Evolutionary conservation across 2,329 filamentous ascomycete genomes (phyloP).

Genomic region (Penicillium sp.): DNA sequence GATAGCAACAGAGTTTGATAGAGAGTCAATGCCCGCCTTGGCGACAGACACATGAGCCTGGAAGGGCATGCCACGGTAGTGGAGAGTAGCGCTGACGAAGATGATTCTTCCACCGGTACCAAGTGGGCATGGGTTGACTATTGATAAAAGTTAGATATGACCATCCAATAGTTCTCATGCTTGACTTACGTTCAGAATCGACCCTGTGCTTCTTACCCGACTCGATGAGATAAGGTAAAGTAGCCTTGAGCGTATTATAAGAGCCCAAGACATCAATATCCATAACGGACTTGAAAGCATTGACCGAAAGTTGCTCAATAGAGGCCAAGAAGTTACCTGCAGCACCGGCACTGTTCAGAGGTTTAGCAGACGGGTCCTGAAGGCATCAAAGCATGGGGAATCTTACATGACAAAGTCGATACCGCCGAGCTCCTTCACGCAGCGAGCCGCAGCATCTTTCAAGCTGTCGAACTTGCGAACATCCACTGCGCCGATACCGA

Average conservation of each 20-base stretch:
- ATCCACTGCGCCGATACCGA: slow-evolving; percentile 75
- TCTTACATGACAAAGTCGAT: slow-evolving; percentile 90
- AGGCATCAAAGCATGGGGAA: background rate
- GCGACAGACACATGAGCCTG: slow-evolving; percentile 90
- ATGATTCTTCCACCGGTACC: slow-evolving; percentile 79
- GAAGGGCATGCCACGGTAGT: slow-evolving; percentile 82
- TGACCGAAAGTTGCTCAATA: slow-evolving; percentile 75
- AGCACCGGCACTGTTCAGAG: slow-evolving; percentile 70
- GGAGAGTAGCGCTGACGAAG: slow-evolving; percentile 86
- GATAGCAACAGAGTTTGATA: slow-evolving; percentile 75
- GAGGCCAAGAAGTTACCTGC: slow-evolving; percentile 94
- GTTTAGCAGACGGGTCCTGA: slow-evolving; percentile 10
- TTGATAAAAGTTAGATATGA: background rate
- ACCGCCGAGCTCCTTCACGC: slow-evolving; percentile 76
- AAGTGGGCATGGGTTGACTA: slow-evolving; percentile 40
- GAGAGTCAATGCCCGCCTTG: slow-evolving; percentile 85
- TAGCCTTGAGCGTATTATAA: slow-evolving; percentile 93
- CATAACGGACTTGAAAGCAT: slow-evolving; percentile 93
- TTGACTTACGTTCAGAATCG: slow-evolving; percentile 54
- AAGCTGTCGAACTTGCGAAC: slow-evolving; percentile 73
- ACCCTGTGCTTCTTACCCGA: slow-evolving; percentile 66
- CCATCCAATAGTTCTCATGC: background rate
- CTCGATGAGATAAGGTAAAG: slow-evolving; percentile 74
- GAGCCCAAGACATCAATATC: slow-evolving; percentile 94
- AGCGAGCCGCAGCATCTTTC: slow-evolving; percentile 72